Base-by-base conservation (phyloP, 371 early-diverging fungal genomes). In the Haplosporangium sp. region DNA sequence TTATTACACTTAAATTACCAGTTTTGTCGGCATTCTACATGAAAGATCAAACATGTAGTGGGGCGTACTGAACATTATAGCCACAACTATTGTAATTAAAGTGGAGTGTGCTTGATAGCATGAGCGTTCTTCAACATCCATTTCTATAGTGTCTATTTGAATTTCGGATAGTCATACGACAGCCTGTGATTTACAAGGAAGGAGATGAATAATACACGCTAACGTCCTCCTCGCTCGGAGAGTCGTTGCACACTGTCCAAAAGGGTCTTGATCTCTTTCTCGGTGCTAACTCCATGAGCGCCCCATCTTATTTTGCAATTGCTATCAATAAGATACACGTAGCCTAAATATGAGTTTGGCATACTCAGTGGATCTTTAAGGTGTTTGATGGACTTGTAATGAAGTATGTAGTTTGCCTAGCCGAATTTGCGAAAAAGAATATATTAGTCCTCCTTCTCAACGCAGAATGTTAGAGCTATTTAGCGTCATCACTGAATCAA, bases 221-320 rank as follows among this genome's bases (percentile, higher is more conserved):
- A 69, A 8, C 69, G 72, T 35, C 73, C 69, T 47, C 62, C 74
- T 4, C 81, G 79, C 47, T 79, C 81, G 5, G 68, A 68, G 11
- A 79, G 71, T 15, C 67, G 63, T 44, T 74, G 81, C 19, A 74
- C 74, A 61, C 72, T 79, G n/a, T 76, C 75, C 15, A 78, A 52
- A 15, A 85, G 63, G 9, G 85, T 86, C 40, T 85, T 86, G 34
- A 93, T 56, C 83, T 96, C 96, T 39, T 86, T 82, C 9, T 78
- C 74, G 4, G 91, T 90, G 2, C 93, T 94, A 11, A 85, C 72
- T 13, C 95, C 96, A 74, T 96, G 94, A 1, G 96, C 95, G n/a
- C 89, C 87, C 96, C 96, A 96, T 58, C 95, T 84, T n/a, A 96
- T 88, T 58, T 86, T 84, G 70, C 95, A 93, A 42, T 87, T 73